Conservation (phyloP, 192 early-diverging fungal genomes). For the Linnemannia exigua region DNA sequence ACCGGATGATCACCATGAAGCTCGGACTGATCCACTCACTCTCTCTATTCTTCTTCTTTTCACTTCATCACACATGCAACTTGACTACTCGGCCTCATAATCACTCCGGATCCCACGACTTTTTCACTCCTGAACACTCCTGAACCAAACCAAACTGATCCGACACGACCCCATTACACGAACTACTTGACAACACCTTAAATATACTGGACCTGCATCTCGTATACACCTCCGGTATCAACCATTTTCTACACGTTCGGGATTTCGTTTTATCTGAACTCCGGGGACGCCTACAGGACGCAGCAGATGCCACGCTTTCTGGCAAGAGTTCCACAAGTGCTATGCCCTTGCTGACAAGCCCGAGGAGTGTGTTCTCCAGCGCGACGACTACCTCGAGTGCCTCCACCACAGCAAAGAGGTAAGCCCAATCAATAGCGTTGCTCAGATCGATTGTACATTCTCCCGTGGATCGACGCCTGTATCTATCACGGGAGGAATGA, state of each 20-base stretch:
- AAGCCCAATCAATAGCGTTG: background rate
- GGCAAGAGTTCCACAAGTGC: slow-evolving; percentile 98
- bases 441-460: background rate
- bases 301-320: slow-evolving; percentile 95
- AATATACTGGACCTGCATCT: background rate
- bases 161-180: background rate
- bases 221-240: background rate
- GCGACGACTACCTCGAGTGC: slow-evolving; percentile 97
- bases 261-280: background rate
- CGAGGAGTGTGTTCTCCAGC: slow-evolving; percentile 81
- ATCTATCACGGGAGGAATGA: background rate
- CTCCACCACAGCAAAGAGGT: slow-evolving; percentile 97
- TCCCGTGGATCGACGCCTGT: background rate
- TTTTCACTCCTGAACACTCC: background rate
- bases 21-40: background rate
- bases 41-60: background rate
- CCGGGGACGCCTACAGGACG: slow-evolving; percentile 72
- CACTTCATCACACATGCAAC: background rate
- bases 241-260: background rate
- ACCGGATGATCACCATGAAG: background rate
- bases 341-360: slow-evolving; percentile 85
- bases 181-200: background rate
- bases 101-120: background rate
- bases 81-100: background rate
- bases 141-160: background rate